Evolutionary conservation across 352 stramenopile species (phyloP).

Genomic region (Blastocystis sp.): DNA sequence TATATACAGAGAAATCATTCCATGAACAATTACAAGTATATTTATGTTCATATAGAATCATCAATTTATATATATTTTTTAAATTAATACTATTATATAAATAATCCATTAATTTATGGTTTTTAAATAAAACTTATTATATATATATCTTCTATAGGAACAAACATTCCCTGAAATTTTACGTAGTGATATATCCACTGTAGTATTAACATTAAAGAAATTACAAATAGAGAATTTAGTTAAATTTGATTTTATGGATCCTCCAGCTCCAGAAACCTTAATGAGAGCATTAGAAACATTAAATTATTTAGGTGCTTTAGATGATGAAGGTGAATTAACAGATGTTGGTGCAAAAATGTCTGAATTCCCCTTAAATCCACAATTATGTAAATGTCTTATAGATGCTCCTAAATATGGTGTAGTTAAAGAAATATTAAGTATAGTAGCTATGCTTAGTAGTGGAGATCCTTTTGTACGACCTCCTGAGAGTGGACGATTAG

Average conservation of each 20-base stretch:
- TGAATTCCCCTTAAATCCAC: conserved; percentile 81
- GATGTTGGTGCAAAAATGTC: conserved; percentile 70
- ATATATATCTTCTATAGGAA: too few species aligned
- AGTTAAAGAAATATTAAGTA: conserved; percentile 60
- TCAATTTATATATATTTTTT: too few species aligned
- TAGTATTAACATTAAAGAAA: conserved; percentile 88
- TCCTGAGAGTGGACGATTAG: conserved; percentile 77
- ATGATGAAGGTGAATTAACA: conserved; percentile 87
- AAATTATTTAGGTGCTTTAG: conserved; percentile 88
- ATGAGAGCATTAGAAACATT: conserved; percentile 92
- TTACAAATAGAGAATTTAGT: conserved; percentile 94
- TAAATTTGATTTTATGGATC: conserved; percentile 97
- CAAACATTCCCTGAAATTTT: conserved; percentile 97
- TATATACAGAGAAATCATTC: conserved; percentile 94
- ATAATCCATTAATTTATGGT: too few species aligned
- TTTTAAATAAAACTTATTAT: too few species aligned
- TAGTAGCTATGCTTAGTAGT: conserved; percentile 85
- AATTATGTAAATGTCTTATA: conserved; percentile 87
- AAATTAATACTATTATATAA: too few species aligned
- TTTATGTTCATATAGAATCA: background rate
- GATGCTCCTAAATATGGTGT: conserved; percentile 75
- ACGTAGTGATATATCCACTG: conserved; percentile 73
- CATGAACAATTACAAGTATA: conserved; percentile 69
- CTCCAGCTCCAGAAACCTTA: conserved; percentile 82
- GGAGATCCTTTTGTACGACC: conserved; percentile 77